phyloP scores from a whole-genome alignment of 2,329 filamentous ascomycete genomes.

The Hymenoscyphus repandus region DNA sequence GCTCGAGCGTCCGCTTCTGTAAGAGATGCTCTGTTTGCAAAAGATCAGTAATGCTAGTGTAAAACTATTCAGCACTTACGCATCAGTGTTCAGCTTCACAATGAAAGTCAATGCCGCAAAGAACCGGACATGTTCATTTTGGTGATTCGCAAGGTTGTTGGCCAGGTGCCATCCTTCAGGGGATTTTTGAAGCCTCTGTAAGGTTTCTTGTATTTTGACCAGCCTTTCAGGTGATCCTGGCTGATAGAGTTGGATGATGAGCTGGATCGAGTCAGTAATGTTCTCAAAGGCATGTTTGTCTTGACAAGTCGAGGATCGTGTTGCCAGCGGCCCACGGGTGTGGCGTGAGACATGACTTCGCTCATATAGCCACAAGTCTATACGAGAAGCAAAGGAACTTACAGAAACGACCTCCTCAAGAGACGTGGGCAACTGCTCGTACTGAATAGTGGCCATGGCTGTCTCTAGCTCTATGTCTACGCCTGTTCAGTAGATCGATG shows the following conservation, averaged over 20 bases:
- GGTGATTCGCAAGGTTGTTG: constrained; percentile 63
- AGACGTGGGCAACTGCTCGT: constrained; percentile 23
- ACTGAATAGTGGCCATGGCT: constrained; percentile 15
- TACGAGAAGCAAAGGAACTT: constrained; percentile 9
- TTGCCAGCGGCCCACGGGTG: not conserved
- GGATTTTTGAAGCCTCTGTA: constrained; percentile 75
- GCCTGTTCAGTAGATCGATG: too few species aligned
- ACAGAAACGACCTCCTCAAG: constrained; percentile 29
- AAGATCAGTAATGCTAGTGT: not conserved
- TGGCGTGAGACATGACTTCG: not conserved
- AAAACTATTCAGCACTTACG: constrained; percentile 41
- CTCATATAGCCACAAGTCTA: too few species aligned
- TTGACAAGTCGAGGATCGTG: not conserved
- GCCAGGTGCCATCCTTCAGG: constrained; percentile 82
- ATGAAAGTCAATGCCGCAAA: constrained; percentile 91
- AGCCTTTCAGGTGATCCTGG: constrained; percentile 38
- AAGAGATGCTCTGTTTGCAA: constrained; percentile 41
- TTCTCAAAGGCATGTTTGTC: not conserved
- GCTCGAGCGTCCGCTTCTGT: constrained; percentile 43
- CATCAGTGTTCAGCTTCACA: constrained; percentile 90
- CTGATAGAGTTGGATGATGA: constrained; percentile 47
- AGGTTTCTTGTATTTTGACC: constrained; percentile 60
- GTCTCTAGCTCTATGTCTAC: not conserved
- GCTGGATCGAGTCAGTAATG: constrained; percentile 23
- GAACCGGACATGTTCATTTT: constrained; percentile 75